Conservation (phyloP, 208 protist species). For the Trypanosoma lewisi region DNA sequence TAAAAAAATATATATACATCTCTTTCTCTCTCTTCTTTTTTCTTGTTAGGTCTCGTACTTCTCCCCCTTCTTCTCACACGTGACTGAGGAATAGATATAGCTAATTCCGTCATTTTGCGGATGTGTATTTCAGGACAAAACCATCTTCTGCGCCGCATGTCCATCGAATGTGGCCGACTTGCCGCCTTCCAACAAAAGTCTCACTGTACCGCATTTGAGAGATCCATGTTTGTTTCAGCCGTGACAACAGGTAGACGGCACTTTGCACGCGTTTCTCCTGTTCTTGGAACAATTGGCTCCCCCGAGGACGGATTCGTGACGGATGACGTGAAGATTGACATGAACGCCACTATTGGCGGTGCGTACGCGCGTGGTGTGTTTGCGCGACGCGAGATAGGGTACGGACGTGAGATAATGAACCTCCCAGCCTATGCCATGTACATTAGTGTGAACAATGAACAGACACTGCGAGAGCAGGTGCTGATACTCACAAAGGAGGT, state of each 20-base stretch:
- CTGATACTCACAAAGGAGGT: slow-evolving; percentile 72
- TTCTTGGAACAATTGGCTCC: slow-evolving; percentile 58
- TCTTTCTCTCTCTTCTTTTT: slow-evolving; percentile 3
- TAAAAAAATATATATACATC: neutral
- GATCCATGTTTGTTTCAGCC: neutral
- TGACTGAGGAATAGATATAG: neutral
- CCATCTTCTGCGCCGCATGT: neutral
- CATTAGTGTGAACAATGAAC: slow-evolving; percentile 53
- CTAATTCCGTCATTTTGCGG: neutral
- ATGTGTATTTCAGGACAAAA: slow-evolving; percentile 2
- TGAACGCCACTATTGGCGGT: slow-evolving; percentile 71
- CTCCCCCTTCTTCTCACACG: neutral
- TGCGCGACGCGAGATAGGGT: slow-evolving; percentile 70
- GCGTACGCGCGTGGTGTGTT: slow-evolving; percentile 75
- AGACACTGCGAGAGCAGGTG: slow-evolving; percentile 68
- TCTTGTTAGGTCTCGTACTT: neutral
- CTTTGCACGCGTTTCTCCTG: slow-evolving; percentile 66
- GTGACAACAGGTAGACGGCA: slow-evolving; percentile 2
- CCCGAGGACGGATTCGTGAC: slow-evolving; percentile 78
- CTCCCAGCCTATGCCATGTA: slow-evolving; percentile 77
- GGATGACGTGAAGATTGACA: slow-evolving; percentile 70
- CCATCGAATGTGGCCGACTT: neutral
- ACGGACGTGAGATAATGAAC: slow-evolving; percentile 79
- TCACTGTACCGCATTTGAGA: too few relatives aligned
- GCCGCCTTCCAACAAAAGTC: neutral